phyloP scores from a whole-genome alignment of 352 stramenopile species.

The Globisporangium okanoganense region DNA sequence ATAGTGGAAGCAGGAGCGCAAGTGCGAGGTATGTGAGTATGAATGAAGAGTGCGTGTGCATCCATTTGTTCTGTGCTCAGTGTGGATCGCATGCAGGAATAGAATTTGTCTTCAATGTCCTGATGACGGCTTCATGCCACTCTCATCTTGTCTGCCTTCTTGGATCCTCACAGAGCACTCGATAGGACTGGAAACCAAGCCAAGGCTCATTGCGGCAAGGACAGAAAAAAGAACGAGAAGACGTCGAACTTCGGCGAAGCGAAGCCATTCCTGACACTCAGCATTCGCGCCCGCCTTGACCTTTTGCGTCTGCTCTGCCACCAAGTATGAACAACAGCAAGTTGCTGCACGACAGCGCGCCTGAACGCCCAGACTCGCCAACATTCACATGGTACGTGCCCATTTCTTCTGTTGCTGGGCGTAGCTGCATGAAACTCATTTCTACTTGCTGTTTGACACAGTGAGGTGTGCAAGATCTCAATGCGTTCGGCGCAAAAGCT shows the following conservation, averaged over 20 bases:
- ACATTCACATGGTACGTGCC: constrained; percentile 65
- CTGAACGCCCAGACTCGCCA: constrained; percentile 36
- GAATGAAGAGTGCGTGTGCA: neutral
- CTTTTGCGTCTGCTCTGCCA: neutral
- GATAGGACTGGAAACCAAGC: neutral
- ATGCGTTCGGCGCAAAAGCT: constrained; percentile 85
- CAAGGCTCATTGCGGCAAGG: neutral
- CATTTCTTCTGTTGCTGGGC: neutral
- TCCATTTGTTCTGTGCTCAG: no score
- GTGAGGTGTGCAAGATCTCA: constrained; percentile 87
- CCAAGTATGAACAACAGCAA: constrained; percentile 8
- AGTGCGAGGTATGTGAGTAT: neutral
- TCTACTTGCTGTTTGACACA: constrained; percentile 16
- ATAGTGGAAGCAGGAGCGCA: neutral
- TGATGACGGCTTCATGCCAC: neutral
- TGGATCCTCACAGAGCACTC: neutral
- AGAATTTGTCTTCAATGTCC: neutral
- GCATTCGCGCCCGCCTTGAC: neutral
- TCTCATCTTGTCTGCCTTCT: neutral
- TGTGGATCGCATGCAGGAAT: constrained; percentile 6
- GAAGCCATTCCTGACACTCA: neutral
- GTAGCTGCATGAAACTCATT: constrained; percentile 3
- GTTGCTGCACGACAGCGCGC: constrained; percentile 10
- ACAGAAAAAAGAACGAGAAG: neutral
- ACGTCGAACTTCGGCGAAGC: neutral